phyloP scores from a whole-genome alignment of 2,329 filamentous ascomycete genomes.

The Dothistroma pini region DNA sequence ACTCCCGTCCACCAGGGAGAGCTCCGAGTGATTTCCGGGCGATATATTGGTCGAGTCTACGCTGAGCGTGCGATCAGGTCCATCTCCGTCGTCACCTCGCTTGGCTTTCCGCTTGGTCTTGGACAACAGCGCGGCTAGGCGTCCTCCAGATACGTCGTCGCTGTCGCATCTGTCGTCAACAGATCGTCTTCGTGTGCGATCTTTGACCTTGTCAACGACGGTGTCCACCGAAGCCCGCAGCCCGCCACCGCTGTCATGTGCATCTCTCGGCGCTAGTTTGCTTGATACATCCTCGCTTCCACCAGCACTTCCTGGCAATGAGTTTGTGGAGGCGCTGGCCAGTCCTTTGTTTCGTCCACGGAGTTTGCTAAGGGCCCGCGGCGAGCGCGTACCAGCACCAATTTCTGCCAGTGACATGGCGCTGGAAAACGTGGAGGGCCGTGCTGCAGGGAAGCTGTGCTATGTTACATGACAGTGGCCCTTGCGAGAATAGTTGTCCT shows the following conservation, averaged over 20 bases:
- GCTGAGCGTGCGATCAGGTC: constrained; percentile 30
- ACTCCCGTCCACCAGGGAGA: constrained; percentile 42
- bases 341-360: constrained; percentile 28
- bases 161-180: constrained; percentile 39
- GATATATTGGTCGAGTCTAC: constrained; percentile 32
- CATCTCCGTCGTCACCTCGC: constrained; percentile 10
- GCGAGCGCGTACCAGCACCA: constrained; percentile 18
- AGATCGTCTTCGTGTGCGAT: constrained; percentile 36
- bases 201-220: constrained; percentile 39
- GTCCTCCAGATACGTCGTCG: constrained; percentile 39
- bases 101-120: constrained; percentile 30
- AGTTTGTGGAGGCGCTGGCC: constrained; percentile 29
- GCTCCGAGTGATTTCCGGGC: constrained; percentile 25
- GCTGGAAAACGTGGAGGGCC: not conserved
- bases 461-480: not conserved
- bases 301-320: constrained; percentile 26
- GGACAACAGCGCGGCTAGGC: constrained; percentile 49
- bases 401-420: constrained; percentile 12
- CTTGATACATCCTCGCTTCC: constrained; percentile 26
- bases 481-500: not conserved
- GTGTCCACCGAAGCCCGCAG: constrained; percentile 38
- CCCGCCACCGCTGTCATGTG: constrained; percentile 10
- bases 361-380: constrained; percentile 30
- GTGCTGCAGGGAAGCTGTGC: not conserved
- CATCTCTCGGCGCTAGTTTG: constrained; percentile 16